A percentile compares a stretch with the other conserved stretches of the same genome.
Evolutionary conservation across 2,329 filamentous ascomycete species (phyloP).

Genomic region (Calonectria pauciramosa): DNA sequence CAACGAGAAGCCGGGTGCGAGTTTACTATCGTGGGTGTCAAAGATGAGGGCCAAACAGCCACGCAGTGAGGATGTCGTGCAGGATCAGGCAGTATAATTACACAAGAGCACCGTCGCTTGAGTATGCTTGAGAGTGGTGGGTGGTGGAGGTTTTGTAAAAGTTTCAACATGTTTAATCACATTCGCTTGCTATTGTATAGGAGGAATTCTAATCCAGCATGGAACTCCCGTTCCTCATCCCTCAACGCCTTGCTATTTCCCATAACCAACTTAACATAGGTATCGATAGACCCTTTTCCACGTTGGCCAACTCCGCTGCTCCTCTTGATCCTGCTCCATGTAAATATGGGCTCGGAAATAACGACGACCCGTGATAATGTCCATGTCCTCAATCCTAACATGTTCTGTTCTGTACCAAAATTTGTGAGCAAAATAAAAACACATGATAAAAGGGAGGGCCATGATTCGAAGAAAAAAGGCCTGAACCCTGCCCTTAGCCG

Average conservation of each 20-base stretch:
- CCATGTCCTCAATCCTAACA: conserved; percentile 80
- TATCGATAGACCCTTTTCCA: conserved; percentile 84
- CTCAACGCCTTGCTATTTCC: not conserved
- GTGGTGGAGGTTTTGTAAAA: not conserved
- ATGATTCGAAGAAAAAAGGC: conserved; percentile 82
- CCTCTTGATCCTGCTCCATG: conserved; percentile 82
- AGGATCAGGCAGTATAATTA: not conserved
- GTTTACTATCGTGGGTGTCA: not conserved
- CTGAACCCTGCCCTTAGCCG: conserved; percentile 61
- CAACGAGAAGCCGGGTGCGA: not conserved
- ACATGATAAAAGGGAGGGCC: conserved; percentile 76
- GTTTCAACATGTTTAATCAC: not conserved
- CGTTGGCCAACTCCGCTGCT: conserved; percentile 76
- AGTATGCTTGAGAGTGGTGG: too few species aligned
- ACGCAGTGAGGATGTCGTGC: not conserved
- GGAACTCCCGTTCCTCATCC: not conserved
- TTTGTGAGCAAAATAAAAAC: conserved; percentile 83
- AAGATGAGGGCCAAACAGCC: not conserved
- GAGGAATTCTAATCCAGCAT: not conserved
- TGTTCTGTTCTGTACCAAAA: conserved; percentile 66
- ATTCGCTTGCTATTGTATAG: conserved; percentile 1
- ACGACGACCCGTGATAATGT: conserved; percentile 85
- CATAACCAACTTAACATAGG: conserved; percentile 66
- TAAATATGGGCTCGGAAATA: conserved; percentile 85
- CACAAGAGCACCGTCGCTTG: not conserved